Conservation (phyloP, 2,329 filamentous ascomycete genomes). For the Phaeoacremonium minimum region DNA sequence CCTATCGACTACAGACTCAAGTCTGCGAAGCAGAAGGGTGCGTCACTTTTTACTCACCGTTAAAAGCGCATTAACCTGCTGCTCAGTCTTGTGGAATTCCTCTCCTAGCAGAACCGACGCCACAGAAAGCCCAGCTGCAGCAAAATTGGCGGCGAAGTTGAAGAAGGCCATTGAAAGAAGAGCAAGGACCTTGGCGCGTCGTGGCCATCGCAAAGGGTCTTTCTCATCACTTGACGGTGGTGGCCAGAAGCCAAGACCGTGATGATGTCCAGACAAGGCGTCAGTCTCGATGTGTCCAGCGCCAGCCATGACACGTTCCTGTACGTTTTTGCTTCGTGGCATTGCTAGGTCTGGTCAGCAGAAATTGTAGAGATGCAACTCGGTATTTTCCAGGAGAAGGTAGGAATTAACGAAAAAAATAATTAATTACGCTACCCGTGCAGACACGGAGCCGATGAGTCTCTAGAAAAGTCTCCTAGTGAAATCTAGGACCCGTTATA, state of each 20-base stretch:
- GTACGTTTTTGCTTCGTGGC: background rate
- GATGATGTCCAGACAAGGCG: slow-evolving; percentile 1
- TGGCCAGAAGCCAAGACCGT: slow-evolving; percentile 1
- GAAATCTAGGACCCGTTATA: too few species aligned
- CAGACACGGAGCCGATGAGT: background rate
- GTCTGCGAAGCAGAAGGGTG: too few species aligned
- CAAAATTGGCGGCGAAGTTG: slow-evolving; percentile 9
- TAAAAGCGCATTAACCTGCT: slow-evolving; percentile 1
- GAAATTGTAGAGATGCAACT: background rate
- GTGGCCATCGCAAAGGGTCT: slow-evolving; percentile 8
- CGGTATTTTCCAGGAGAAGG: background rate
- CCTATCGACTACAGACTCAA: too few species aligned
- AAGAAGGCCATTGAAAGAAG: slow-evolving; percentile 3
- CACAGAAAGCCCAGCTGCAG: slow-evolving; percentile 7
- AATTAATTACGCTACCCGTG: too few species aligned
- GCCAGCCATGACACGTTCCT: background rate
- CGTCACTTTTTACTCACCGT: too few species aligned
- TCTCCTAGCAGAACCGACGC: slow-evolving; percentile 4
- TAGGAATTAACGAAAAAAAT: too few species aligned
- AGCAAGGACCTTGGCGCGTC: slow-evolving; percentile 4
- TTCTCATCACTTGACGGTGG: slow-evolving; percentile 1
- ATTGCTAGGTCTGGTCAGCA: background rate
- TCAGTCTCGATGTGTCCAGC: background rate
- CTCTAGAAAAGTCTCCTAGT: too few species aligned
- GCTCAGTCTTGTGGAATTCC: background rate